These are phyloP conservation scores for Jacaranda copaia DNA, from an alignment of 257 asterid species.

Conservation along the genomic window DNA sequence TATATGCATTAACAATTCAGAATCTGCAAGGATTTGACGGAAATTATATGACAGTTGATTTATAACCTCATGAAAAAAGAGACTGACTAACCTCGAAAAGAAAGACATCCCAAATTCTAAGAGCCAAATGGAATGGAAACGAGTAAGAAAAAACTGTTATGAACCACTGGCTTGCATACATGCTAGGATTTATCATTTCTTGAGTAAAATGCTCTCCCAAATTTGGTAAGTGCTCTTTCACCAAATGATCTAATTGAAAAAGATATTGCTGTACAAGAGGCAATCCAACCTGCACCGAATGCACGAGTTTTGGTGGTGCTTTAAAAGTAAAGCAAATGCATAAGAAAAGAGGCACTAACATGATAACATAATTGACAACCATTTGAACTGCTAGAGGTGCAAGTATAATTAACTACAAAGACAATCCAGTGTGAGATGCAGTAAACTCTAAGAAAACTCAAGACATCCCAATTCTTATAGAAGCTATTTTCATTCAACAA, in stretches of 20 bases:
- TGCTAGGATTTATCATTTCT: conserved; percentile 98
- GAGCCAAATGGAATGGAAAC: conserved; percentile 95
- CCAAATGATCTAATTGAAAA: conserved; percentile 78
- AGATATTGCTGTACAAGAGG: conserved; percentile 99
- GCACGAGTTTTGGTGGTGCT: conserved; percentile 30
- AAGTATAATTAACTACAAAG: background rate
- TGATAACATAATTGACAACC: background rate
- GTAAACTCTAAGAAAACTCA: background rate
- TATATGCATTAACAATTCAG: conserved; percentile 2
- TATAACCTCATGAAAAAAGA: conserved; percentile 37
- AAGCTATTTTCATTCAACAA: background rate
- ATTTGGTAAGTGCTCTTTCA: conserved; percentile 61
- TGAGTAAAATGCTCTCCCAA: conserved; percentile 87
- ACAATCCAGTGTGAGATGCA: background rate
- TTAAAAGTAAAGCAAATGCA: conserved; percentile 15
- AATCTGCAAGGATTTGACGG: conserved; percentile 28
- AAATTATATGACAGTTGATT: conserved; percentile 3
- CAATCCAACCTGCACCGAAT: conserved; percentile 81
- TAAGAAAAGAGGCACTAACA: background rate
- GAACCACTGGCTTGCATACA: conserved; percentile 99
- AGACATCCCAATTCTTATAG: background rate
- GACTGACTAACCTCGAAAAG: conserved; percentile 79
- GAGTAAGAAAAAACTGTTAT: conserved; percentile 97
- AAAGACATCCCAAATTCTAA: conserved; percentile 98
- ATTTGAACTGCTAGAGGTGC: background rate